Conservation (phyloP, 306 rosid genomes). For the Trifolium repens region DNA sequence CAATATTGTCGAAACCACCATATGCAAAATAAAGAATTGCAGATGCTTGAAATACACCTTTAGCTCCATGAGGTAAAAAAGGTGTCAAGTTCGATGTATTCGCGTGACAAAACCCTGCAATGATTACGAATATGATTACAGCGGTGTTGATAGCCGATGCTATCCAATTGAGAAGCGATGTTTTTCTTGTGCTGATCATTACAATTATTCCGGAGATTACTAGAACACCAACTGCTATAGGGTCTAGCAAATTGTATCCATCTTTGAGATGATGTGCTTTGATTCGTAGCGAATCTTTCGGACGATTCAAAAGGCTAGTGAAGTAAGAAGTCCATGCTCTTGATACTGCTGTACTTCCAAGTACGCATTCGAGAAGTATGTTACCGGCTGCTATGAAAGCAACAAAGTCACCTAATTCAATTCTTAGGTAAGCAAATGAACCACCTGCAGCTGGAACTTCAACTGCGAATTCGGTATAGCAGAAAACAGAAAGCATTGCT, state of each 20-base stretch:
- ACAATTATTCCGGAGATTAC: constrained; percentile 50
- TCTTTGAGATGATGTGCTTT: constrained; percentile 52
- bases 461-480: constrained; percentile 79
- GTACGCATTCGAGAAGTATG: constrained; percentile 70
- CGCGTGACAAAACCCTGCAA: constrained; percentile 60
- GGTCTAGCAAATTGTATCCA: constrained; percentile 70
- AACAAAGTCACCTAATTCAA: constrained; percentile 78
- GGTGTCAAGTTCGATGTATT: constrained; percentile 62
- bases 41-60: constrained; percentile 73
- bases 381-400: constrained; percentile 84
- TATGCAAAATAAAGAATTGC: constrained; percentile 77
- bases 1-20: constrained; percentile 69
- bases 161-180: constrained; percentile 72
- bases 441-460: constrained; percentile 87
- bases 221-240: constrained; percentile 67
- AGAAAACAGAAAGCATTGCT: constrained; percentile 84
- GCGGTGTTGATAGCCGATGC: constrained; percentile 64
- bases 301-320: constrained; percentile 61
- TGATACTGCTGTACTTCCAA: constrained; percentile 71
- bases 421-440: constrained; percentile 77
- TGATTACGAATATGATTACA: constrained; percentile 58
- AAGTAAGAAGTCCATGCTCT: constrained; percentile 88
- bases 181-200: constrained; percentile 67
- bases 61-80: constrained; percentile 63
- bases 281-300: constrained; percentile 54